A percentile compares a stretch with the other conserved stretches of the same genome.
Evolutionary conservation across 1,284 basidiomycete species (phyloP).

Genomic region (Cryptococcus sp.): DNA sequence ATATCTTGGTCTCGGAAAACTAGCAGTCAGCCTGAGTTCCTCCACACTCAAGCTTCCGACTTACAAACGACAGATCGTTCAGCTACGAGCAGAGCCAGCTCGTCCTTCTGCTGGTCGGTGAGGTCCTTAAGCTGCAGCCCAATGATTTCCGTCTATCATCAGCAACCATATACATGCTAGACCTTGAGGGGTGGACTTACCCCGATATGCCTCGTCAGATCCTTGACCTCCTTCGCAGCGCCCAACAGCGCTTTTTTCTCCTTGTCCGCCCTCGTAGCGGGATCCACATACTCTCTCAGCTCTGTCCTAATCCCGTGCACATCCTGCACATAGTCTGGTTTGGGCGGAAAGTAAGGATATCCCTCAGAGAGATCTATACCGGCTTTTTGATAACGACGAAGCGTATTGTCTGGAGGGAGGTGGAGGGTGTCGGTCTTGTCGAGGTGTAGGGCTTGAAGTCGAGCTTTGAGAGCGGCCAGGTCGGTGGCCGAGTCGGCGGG

Average conservation of each 20-base stretch:
- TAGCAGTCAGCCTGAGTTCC: background rate
- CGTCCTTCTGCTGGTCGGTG: conserved; percentile 34
- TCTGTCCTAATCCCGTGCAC: conserved; percentile 28
- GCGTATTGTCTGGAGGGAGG: conserved; percentile 32
- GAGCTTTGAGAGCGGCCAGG: conserved; percentile 20
- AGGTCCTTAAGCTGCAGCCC: conserved; percentile 33
- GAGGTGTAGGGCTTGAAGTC: conserved; percentile 11
- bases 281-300: conserved; percentile 31
- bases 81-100: conserved; percentile 32
- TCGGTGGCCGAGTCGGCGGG: conserved; percentile 5
- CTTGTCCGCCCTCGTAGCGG: conserved; percentile 30
- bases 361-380: conserved; percentile 34
- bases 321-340: conserved; percentile 34
- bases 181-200: conserved; percentile 11
- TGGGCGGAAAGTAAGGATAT: conserved; percentile 35
- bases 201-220: conserved; percentile 33
- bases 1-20: conserved; percentile 39
- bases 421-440: conserved; percentile 5
- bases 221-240: conserved; percentile 31
- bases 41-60: conserved; percentile 1
- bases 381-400: conserved; percentile 31
- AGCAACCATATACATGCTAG: background rate
- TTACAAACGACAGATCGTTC: conserved; percentile 33
- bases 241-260: conserved; percentile 40
- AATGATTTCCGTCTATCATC: conserved; percentile 29